These are phyloP conservation scores for Globisporangium rhizosaccharum DNA, from an alignment of 352 stramenopile species.

Conservation along the genomic window DNA sequence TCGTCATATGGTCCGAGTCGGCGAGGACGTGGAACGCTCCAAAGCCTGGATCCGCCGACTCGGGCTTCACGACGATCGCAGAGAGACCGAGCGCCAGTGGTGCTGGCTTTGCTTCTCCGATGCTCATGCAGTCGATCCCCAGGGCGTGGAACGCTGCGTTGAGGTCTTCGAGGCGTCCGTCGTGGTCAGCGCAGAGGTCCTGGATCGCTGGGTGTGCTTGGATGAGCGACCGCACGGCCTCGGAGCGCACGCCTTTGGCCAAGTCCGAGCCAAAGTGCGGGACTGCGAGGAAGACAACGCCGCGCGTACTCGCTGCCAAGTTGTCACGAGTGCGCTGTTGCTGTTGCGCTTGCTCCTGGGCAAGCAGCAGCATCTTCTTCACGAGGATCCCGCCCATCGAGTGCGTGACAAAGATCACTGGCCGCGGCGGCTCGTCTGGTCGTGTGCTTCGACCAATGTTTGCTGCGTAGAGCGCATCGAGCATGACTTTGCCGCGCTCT, in stretches of 20 bases:
- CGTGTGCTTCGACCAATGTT: conserved; percentile 41
- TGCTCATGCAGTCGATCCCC: conserved; percentile 65
- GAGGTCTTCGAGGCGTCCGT: conserved; percentile 52
- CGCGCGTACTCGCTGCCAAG: conserved; percentile 40
- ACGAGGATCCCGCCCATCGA: conserved; percentile 84
- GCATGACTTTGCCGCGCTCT: conserved; percentile 66
- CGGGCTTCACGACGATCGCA: conserved; percentile 68
- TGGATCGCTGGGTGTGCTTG: conserved; percentile 68
- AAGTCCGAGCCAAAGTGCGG: conserved; percentile 82
- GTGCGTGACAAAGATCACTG: conserved; percentile 83
- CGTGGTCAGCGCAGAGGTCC: conserved; percentile 49
- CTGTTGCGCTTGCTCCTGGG: conserved; percentile 18
- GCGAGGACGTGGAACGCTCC: conserved; percentile 61
- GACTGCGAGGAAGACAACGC: conserved; percentile 76
- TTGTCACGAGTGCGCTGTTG: background rate
- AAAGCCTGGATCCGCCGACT: conserved; percentile 68
- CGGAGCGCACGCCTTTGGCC: conserved; percentile 53
- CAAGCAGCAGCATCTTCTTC: conserved; percentile 77
- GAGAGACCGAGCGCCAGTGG: conserved; percentile 67
- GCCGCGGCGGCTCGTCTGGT: conserved; percentile 15
- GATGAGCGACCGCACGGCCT: conserved; percentile 66
- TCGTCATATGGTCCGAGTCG: conserved; percentile 80
- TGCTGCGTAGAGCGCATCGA: conserved; percentile 58
- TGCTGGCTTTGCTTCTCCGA: conserved; percentile 51
- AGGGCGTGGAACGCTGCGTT: conserved; percentile 68